These are phyloP conservation scores for Sclerotinia minor DNA, from an alignment of 2,329 filamentous ascomycete genomes.

Conservation along the genomic window DNA sequence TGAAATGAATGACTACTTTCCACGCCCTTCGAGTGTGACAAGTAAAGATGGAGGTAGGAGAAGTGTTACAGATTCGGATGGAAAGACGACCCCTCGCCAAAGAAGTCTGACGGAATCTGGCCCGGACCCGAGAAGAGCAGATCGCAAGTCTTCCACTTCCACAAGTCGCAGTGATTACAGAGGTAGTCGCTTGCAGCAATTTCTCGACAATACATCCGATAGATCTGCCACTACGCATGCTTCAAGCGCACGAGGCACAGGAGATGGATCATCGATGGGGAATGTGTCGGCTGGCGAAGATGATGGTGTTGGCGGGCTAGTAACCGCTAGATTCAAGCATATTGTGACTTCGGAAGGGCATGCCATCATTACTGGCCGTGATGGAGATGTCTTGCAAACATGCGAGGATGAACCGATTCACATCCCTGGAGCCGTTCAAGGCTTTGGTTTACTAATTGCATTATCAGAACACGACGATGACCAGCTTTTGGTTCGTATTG, in stretches of 20 bases:
- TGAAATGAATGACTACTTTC: slow-evolving; percentile 34
- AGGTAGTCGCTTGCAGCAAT: slow-evolving; percentile 34
- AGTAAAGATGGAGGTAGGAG: slow-evolving; percentile 11
- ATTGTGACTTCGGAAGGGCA: slow-evolving; percentile 75
- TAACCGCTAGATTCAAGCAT: slow-evolving; percentile 78
- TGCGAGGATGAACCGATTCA: slow-evolving; percentile 94
- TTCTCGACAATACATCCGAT: slow-evolving; percentile 37
- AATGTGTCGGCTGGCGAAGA: slow-evolving; percentile 20
- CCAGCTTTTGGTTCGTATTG: slow-evolving; percentile 67
- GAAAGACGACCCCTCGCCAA: slow-evolving; percentile 10
- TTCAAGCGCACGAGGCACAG: slow-evolving; percentile 21
- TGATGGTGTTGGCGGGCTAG: slow-evolving; percentile 41
- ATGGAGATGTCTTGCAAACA: slow-evolving; percentile 68
- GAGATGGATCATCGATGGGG: slow-evolving; percentile 15
- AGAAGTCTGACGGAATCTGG: neutral
- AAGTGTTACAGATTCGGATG: slow-evolving; percentile 8
- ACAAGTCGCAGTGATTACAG: slow-evolving; percentile 27
- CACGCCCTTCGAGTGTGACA: slow-evolving; percentile 17
- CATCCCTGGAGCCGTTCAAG: slow-evolving; percentile 56
- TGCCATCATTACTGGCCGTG: slow-evolving; percentile 76
- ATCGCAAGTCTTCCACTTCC: slow-evolving; percentile 28
- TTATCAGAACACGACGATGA: slow-evolving; percentile 70
- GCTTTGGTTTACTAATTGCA: slow-evolving; percentile 77
- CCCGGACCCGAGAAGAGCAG: slow-evolving; percentile 8
- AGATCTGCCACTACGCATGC: slow-evolving; percentile 27